These are phyloP conservation scores for Pythium grandisporangium DNA, from an alignment of 352 stramenopile genomes.

Conservation along the genomic window DNA sequence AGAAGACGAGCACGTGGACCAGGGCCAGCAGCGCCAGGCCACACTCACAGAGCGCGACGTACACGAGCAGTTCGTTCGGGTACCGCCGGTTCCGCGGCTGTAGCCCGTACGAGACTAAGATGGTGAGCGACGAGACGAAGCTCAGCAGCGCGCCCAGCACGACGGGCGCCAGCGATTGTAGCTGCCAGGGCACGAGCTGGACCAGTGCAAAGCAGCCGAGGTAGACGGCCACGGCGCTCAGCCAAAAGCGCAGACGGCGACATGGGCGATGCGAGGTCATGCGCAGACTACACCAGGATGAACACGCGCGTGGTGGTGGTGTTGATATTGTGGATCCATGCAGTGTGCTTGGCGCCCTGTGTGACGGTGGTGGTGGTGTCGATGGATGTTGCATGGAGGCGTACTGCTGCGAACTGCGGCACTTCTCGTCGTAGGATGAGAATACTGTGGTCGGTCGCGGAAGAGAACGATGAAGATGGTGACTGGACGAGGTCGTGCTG, in stretches of 20 bases:
- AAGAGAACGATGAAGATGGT: too few relatives aligned
- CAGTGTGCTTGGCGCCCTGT: too few relatives aligned
- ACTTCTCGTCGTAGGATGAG: too few relatives aligned
- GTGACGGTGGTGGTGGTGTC: too few relatives aligned
- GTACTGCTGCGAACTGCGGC: constrained; percentile 11
- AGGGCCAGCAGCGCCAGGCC: constrained; percentile 35
- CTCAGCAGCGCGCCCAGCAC: constrained; percentile 39
- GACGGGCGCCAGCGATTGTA: constrained; percentile 30
- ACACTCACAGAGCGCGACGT: constrained; percentile 53
- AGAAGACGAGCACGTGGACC: constrained; percentile 32
- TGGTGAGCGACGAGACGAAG: constrained; percentile 34
- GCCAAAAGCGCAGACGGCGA: constrained; percentile 22
- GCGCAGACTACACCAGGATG: too few relatives aligned
- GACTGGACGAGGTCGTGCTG: too few relatives aligned
- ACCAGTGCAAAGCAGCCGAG: constrained; percentile 28
- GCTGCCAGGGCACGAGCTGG: constrained; percentile 24
- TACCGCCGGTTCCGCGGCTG: constrained; percentile 22
- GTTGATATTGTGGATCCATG: too few relatives aligned
- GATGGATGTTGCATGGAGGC: too few relatives aligned
- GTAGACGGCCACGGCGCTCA: constrained; percentile 16
- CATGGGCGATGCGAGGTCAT: constrained; percentile 10
- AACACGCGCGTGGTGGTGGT: too few relatives aligned
- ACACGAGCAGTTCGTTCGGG: constrained; percentile 61
- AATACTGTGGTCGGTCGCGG: too few relatives aligned
- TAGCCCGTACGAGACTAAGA: constrained; percentile 42